Evolutionary conservation across 1,284 basidiomycete genomes (phyloP).

Genomic region (Naganishia sp.): DNA sequence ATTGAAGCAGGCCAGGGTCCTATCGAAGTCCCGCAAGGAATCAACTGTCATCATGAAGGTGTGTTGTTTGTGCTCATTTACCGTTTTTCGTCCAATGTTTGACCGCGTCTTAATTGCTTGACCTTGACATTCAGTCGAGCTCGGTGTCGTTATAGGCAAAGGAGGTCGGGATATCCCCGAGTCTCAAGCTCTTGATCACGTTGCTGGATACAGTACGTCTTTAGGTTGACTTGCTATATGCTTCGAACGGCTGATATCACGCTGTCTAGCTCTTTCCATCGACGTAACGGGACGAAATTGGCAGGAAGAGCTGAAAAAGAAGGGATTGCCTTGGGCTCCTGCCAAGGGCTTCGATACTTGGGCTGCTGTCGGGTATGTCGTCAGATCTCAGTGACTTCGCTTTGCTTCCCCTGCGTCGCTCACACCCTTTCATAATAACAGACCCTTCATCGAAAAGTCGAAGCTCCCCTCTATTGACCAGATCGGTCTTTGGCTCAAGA

Average conservation of each 20-base stretch:
- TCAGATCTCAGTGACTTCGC: constrained; percentile 5
- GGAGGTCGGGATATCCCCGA: constrained; percentile 76
- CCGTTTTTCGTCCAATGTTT: not conserved
- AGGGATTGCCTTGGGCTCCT: constrained; percentile 90
- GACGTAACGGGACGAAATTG: constrained; percentile 96
- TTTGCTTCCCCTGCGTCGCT: not conserved
- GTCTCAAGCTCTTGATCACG: constrained; percentile 69
- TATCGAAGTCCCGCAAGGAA: constrained; percentile 82
- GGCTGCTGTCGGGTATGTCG: constrained; percentile 65
- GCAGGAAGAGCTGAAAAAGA: constrained; percentile 88
- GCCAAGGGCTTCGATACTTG: constrained; percentile 91
- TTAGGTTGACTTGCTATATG: not conserved
- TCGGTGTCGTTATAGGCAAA: constrained; percentile 92
- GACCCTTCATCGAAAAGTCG: constrained; percentile 76
- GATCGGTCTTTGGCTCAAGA: constrained; percentile 74
- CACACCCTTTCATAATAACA: constrained; percentile 44
- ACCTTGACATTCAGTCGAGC: constrained; percentile 69
- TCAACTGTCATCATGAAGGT: constrained; percentile 90
- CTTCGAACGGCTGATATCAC: constrained; percentile 2
- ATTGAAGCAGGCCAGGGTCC: constrained; percentile 65
- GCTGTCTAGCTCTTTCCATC: constrained; percentile 74
- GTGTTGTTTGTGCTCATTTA: constrained; percentile 34
- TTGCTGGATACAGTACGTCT: constrained; percentile 83
- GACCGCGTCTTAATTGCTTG: not conserved
- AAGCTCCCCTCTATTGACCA: constrained; percentile 71